phyloP scores from a whole-genome alignment of 768 basidiomycete species.

The Nidularia pulvinata region DNA sequence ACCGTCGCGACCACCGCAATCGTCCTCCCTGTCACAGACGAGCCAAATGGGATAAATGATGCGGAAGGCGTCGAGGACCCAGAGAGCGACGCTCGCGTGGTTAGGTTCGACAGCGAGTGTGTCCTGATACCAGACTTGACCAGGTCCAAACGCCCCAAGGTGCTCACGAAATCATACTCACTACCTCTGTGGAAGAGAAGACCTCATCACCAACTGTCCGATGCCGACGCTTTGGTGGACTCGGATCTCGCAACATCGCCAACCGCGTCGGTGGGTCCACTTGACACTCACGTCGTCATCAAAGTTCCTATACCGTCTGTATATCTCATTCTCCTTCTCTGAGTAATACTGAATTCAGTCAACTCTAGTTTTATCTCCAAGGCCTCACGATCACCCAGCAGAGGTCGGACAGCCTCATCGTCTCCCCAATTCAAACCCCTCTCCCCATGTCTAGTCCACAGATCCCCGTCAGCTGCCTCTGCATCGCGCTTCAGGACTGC shows the following conservation, averaged over 20 bases:
- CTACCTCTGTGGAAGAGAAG: conserved; percentile 65
- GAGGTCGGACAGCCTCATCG: conserved; percentile 29
- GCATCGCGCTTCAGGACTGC: conserved; percentile 7
- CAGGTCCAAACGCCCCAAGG: conserved; percentile 38
- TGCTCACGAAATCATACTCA: conserved; percentile 66
- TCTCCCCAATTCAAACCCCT: conserved; percentile 33
- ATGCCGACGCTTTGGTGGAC: conserved; percentile 16
- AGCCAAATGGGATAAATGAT: not conserved
- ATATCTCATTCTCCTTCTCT: not conserved
- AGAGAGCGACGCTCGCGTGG: conserved; percentile 25
- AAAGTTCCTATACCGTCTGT: conserved; percentile 63
- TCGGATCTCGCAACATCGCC: not conserved
- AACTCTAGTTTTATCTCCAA: conserved; percentile 12
- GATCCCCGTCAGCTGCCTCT: conserved; percentile 23
- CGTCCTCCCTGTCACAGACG: not conserved
- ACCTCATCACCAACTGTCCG: conserved; percentile 11
- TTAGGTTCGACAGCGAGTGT: conserved; percentile 75
- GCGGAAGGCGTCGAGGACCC: not conserved
- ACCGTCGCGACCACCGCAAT: not conserved
- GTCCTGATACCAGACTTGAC: conserved; percentile 65
- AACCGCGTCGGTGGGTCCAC: conserved; percentile 15
- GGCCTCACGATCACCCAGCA: conserved; percentile 33
- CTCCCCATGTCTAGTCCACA: conserved; percentile 57
- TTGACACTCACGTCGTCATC: conserved; percentile 49
- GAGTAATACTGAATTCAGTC: not conserved